Percentiles rank a stretch among this genome's conserved stretches.
Evolutionary conservation across 2,329 filamentous ascomycete species (phyloP).

Genomic region (Plenodomus tracheiphilus): DNA sequence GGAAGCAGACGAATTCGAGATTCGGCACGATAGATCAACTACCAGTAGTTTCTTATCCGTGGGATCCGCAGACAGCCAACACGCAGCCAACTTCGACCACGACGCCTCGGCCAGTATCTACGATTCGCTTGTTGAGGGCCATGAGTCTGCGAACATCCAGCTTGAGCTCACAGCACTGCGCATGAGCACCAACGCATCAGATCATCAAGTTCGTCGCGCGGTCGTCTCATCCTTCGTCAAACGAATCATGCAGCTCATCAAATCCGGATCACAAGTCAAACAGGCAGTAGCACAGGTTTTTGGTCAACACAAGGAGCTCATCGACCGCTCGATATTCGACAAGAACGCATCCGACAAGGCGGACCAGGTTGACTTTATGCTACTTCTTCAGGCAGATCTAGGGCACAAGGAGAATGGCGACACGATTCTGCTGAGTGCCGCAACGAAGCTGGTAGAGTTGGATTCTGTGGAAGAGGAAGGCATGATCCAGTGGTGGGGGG

Average conservation of each 20-base stretch:
- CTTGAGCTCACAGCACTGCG: conserved; percentile 93
- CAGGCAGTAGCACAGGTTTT: conserved; percentile 49
- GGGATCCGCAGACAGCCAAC: conserved; percentile 62
- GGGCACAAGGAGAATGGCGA: conserved; percentile 66
- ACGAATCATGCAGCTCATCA: conserved; percentile 72
- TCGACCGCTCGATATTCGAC: conserved; percentile 63
- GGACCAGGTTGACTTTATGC: conserved; percentile 84
- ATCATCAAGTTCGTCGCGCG: conserved; percentile 83
- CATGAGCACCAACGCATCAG: conserved; percentile 86
- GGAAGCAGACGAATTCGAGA: conserved; percentile 47
- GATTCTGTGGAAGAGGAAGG: conserved; percentile 90
- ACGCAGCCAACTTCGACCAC: conserved; percentile 72
- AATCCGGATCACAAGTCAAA: conserved; percentile 45
- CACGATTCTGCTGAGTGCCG: conserved; percentile 71
- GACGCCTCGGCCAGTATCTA: conserved; percentile 87
- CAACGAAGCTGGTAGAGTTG: conserved; percentile 81
- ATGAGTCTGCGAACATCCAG: conserved; percentile 80
- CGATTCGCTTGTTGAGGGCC: conserved; percentile 75
- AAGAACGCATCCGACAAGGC: conserved; percentile 54
- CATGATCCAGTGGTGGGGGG: conserved; percentile 85
- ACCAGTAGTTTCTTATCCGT: conserved; percentile 74
- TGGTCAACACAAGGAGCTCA: conserved; percentile 60
- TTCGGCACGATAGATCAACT: conserved; percentile 60
- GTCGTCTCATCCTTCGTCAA: conserved; percentile 85
- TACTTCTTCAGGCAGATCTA: conserved; percentile 81